Evolutionary conservation across 352 stramenopile species (phyloP).

Genomic region (Phytophthora niederhauseri): DNA sequence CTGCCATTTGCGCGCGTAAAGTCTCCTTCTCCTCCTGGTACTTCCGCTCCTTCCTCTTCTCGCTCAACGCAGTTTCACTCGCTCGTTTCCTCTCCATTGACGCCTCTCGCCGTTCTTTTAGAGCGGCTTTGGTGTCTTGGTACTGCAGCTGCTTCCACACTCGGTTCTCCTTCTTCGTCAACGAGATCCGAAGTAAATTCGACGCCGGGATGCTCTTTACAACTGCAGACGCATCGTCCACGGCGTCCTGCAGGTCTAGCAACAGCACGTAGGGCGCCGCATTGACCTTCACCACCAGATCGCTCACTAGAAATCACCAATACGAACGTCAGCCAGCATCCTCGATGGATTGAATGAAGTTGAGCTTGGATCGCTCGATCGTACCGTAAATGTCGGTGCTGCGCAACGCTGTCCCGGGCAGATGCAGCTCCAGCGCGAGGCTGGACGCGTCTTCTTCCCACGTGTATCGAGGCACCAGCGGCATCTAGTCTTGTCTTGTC

Average conservation of each 20-base stretch:
- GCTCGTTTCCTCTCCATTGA: conserved; percentile 71
- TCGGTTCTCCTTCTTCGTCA: conserved; percentile 47
- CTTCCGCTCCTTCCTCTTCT: conserved; percentile 59
- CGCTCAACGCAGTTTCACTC: conserved; percentile 43
- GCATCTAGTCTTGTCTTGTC: conserved; percentile 45
- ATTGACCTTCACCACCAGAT: conserved; percentile 85
- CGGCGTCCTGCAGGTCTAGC: conserved; percentile 61
- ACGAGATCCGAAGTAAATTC: conserved; percentile 49
- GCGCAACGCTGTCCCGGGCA: conserved; percentile 55
- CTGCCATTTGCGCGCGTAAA: conserved; percentile 79
- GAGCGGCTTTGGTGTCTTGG: conserved; percentile 40
- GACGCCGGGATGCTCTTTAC: conserved; percentile 52
- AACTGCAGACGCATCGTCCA: conserved; percentile 57
- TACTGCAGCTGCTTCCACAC: conserved; percentile 57
- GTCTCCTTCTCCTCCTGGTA: conserved; percentile 77
- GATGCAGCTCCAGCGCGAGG: conserved; percentile 55
- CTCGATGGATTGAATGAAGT: not conserved
- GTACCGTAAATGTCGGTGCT: conserved; percentile 75
- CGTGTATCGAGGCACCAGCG: conserved; percentile 63
- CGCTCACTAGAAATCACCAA: conserved; percentile 52
- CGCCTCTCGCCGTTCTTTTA: conserved; percentile 48
- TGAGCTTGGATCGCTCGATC: not conserved
- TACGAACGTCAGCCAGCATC: not conserved
- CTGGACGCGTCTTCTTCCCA: conserved; percentile 66
- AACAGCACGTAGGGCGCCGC: conserved; percentile 75